phyloP scores from a whole-genome alignment of 805 yeast genomes.

The Zygoascus bituminiphila region DNA sequence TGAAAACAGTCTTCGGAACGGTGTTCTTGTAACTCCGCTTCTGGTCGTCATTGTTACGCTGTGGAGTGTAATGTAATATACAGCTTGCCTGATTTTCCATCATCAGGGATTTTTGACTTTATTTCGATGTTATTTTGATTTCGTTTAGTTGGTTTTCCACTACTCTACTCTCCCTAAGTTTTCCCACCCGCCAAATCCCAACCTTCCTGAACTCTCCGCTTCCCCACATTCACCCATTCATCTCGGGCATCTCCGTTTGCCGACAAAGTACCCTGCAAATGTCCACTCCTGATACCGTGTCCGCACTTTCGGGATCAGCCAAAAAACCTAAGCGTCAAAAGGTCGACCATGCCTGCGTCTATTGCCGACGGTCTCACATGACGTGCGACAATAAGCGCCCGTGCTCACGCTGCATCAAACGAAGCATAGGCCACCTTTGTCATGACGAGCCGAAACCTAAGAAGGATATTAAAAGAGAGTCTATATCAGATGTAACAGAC shows the following conservation, averaged over 20 bases:
- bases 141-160: too few relatives aligned
- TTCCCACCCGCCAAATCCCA: too few relatives aligned
- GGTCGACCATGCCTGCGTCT: constrained; percentile 56
- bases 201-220: too few relatives aligned
- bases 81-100: background rate
- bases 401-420: constrained; percentile 73
- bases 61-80: background rate
- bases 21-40: background rate
- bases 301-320: background rate
- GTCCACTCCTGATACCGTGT: background rate
- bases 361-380: constrained; percentile 90
- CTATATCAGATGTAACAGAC: background rate
- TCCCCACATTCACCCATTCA: too few relatives aligned
- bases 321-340: constrained; percentile 16
- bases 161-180: too few relatives aligned
- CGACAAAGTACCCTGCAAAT: too few relatives aligned
- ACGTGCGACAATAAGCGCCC: constrained; percentile 72
- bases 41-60: background rate
- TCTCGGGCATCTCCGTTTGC: too few relatives aligned
- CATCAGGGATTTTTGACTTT: background rate
- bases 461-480: background rate
- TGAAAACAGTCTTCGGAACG: background rate
- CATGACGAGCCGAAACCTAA: constrained; percentile 49
- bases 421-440: constrained; percentile 85
- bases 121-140: too few relatives aligned